Evolutionary conservation across 441 rosid genomes (phyloP), one percentile per base, ranked within the genome.

Genomic region (Erysimum pusillum): DNA sequence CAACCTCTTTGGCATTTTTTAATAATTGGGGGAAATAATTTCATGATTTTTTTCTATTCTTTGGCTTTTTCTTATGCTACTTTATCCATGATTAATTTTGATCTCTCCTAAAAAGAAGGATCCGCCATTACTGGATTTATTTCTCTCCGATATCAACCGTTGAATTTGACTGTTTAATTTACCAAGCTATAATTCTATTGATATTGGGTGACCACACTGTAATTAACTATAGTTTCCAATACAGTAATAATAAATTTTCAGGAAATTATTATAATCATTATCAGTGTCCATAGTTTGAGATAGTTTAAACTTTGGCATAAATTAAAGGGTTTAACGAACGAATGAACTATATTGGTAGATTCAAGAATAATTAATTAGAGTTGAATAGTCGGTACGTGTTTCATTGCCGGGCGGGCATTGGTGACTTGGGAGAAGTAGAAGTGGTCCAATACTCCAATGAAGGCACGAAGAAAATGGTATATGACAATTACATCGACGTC

Each of bases 1-100:
- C 32, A 38, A 36, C 17, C 5, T 9, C 51, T 8, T 56, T 66
- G 72, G 49, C 73, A 46, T 57, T 74, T 60, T 66, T 28, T 15
- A 12, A 64, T 73, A 51, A 74, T 56, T 74, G 65, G 9, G 13
- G 17, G 18, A 48, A 11, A 31, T 20, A 35, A 45, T n/a, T 56
- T 39, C 58, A 0, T 18, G 22, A 59, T 63, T 2, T 17, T n/a
- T 17, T 49, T 2, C 9, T 12, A 5, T 25, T 67, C 13, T 58
- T 36, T 42, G 51, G n/a, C 10, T 8, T 38, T 48, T 13, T 11
- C 28, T 22, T 10, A 9, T 45, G 13, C 3, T 12, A 13, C 9
- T 11, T 34, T 10, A n/a, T 36, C 6, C 42, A 12, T 54, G 20
- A n/a, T n/a, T n/a, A n/a, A 58, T 45, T 58, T 52, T 58, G 44